Conservation (phyloP, 306 rosid genomes). For the Biancaea sappan region DNA sequence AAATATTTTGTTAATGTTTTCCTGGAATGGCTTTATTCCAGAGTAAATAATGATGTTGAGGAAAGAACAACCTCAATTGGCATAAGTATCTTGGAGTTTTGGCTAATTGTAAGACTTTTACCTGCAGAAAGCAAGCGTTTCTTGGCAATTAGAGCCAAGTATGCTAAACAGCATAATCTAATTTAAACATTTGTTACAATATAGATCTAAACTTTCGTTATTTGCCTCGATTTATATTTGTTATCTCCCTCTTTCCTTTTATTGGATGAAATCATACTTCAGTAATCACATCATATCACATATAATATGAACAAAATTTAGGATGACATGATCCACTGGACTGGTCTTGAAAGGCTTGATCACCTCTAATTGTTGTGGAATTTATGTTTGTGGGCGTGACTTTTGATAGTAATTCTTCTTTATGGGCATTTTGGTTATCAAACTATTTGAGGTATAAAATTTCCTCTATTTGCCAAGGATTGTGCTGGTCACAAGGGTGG, state of each 20-base stretch:
- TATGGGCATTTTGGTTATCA: not conserved
- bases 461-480: no score
- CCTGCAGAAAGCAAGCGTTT: not conserved
- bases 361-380: no score
- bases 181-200: not conserved
- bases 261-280: not conserved
- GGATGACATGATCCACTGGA: no score
- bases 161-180: not conserved
- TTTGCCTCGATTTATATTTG: not conserved
- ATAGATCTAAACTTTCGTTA: not conserved
- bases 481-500: not conserved
- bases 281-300: not conserved
- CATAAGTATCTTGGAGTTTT: not conserved
- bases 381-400: not conserved
- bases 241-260: not conserved
- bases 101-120: not conserved
- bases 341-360: no score
- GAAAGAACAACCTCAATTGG: not conserved
- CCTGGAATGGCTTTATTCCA: not conserved
- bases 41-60: not conserved
- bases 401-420: not conserved
- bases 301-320: no score
- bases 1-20: no score
- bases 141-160: not conserved
- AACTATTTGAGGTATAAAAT: no score